Conservation (phyloP, 768 basidiomycete genomes). For the Suillus tomentosus region DNA sequence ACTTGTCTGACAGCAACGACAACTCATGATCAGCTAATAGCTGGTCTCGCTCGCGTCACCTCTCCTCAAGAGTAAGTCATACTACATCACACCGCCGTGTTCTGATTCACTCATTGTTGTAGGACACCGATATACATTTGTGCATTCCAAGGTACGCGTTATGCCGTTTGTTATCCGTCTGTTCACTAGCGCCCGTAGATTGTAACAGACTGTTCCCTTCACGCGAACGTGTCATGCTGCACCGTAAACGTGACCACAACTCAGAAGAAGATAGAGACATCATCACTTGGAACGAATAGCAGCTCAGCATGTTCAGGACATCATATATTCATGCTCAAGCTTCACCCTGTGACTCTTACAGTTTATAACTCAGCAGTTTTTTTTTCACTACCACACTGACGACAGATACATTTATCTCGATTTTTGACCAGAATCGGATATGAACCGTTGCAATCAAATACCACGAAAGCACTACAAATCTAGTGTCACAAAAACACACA, state of each 20-base stretch:
- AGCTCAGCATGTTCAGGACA: background rate
- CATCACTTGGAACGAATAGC: constrained; percentile 71
- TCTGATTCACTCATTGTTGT: background rate
- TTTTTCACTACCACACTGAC: background rate
- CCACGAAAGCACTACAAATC: constrained; percentile 12
- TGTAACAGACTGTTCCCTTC: constrained; percentile 76
- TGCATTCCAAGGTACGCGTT: constrained; percentile 51
- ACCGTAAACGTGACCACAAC: constrained; percentile 74
- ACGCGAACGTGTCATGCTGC: constrained; percentile 65
- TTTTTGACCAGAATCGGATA: background rate
- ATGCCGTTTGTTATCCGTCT: background rate
- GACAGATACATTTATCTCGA: background rate
- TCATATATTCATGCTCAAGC: background rate
- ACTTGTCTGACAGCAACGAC: constrained; percentile 44
- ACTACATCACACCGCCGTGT: background rate
- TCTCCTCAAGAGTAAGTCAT: constrained; percentile 63
- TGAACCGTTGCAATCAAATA: constrained; percentile 3
- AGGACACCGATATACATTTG: constrained; percentile 87
- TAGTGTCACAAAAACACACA: constrained; percentile 6
- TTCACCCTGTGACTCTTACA: background rate
- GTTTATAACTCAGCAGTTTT: background rate
- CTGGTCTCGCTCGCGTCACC: constrained; percentile 61
- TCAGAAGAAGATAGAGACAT: constrained; percentile 54
- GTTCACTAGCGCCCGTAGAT: constrained; percentile 36
- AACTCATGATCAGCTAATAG: constrained; percentile 52